These are phyloP conservation scores for Stromatinia cepivora DNA, from an alignment of 2,329 filamentous ascomycete genomes.

Conservation along the genomic window DNA sequence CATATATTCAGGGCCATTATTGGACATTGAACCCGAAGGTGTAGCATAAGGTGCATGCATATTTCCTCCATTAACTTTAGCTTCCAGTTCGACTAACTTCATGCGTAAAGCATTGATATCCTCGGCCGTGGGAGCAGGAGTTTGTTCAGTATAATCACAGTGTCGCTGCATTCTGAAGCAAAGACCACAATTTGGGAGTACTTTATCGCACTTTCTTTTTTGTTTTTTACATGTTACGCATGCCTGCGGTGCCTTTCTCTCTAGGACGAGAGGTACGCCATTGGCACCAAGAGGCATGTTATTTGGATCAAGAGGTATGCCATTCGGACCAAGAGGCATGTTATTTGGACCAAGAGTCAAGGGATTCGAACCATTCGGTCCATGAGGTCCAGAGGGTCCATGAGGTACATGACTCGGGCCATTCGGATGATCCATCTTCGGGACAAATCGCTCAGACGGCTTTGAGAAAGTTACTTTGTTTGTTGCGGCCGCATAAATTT, in stretches of 20 bases:
- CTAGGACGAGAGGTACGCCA: background rate
- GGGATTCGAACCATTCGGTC: background rate
- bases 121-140: constrained; percentile 43
- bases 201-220: constrained; percentile 55
- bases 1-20: constrained; percentile 27
- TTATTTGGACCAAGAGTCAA: too few species aligned
- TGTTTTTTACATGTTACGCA: constrained; percentile 49
- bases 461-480: background rate
- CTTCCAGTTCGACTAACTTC: constrained; percentile 45
- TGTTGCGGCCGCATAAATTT: constrained; percentile 17
- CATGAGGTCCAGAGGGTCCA: background rate
- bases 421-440: constrained; percentile 17
- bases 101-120: constrained; percentile 45
- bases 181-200: constrained; percentile 49
- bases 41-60: constrained; percentile 35
- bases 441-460: constrained; percentile 3
- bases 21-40: constrained; percentile 23
- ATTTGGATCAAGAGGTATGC: background rate
- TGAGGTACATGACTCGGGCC: background rate
- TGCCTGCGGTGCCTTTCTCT: constrained; percentile 44
- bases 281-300: background rate
- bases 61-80: constrained; percentile 39
- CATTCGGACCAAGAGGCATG: background rate
- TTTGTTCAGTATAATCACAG: constrained; percentile 47
- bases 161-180: constrained; percentile 47